Evolutionary conservation across 2,329 filamentous ascomycete genomes (phyloP).

Genomic region (Monilinia aucupariae): DNA sequence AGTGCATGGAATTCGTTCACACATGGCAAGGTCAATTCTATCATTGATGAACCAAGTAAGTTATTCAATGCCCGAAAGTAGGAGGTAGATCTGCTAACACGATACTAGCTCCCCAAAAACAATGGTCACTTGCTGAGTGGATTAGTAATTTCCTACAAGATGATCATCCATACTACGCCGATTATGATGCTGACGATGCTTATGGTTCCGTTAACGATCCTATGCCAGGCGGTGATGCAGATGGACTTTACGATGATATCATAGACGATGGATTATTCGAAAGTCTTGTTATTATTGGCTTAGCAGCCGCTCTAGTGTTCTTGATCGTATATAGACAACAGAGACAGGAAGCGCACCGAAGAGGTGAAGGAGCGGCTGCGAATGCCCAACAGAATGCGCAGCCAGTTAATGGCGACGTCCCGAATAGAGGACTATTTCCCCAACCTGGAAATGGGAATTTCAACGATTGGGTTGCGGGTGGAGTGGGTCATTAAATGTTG

Average conservation of each 20-base stretch:
- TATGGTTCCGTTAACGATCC: conserved; percentile 46
- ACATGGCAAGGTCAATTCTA: conserved; percentile 84
- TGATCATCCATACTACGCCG: conserved; percentile 52
- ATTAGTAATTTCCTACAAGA: conserved; percentile 76
- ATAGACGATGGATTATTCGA: conserved; percentile 78
- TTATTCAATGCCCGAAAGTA: neutral
- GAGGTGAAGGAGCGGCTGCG: conserved; percentile 40
- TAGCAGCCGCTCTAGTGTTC: conserved; percentile 68
- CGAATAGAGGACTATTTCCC: conserved; percentile 56
- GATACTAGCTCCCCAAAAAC: conserved; percentile 56
- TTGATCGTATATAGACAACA: conserved; percentile 78
- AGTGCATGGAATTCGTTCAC: conserved; percentile 95
- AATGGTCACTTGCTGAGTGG: conserved; percentile 81
- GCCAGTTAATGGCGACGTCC: conserved; percentile 26
- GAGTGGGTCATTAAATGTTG: conserved; percentile 51
- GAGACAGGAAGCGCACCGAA: conserved; percentile 53
- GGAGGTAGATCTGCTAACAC: conserved; percentile 44
- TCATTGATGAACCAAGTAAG: conserved; percentile 81
- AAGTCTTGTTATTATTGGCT: conserved; percentile 72
- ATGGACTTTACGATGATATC: conserved; percentile 54
- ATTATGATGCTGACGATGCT: conserved; percentile 44
- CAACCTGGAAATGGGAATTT: conserved; percentile 62
- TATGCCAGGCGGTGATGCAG: conserved; percentile 50
- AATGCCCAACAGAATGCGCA: conserved; percentile 34
- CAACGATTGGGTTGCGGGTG: conserved; percentile 58